Conservation (phyloP, 257 asterid genomes). For the Lycium barbarum region DNA sequence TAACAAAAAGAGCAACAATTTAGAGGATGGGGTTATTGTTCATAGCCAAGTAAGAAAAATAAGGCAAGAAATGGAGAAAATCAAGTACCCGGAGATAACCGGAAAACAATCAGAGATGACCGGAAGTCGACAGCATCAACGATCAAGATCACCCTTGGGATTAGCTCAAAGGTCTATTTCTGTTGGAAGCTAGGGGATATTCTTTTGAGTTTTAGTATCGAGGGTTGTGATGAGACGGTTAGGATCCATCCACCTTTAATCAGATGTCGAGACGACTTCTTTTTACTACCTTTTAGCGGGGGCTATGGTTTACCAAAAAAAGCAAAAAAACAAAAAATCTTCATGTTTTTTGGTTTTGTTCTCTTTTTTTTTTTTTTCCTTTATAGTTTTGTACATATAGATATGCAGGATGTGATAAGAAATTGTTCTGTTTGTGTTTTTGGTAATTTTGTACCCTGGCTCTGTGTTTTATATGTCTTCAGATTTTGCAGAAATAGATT, state of each 20-base stretch:
- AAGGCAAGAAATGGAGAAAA: conserved; percentile 73
- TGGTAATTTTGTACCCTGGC: background rate
- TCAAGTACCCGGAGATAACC: conserved; percentile 60
- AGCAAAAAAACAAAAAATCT: background rate
- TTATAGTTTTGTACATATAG: background rate
- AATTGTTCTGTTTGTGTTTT: background rate
- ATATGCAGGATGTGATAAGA: background rate
- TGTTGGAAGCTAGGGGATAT: conserved; percentile 49
- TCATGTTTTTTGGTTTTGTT: background rate
- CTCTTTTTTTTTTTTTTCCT: background rate
- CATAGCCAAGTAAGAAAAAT: conserved; percentile 76
- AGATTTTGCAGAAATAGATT: background rate
- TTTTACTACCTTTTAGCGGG: background rate
- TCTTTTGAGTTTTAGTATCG: background rate
- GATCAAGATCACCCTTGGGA: conserved; percentile 79
- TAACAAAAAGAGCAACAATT: background rate
- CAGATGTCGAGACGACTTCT: background rate
- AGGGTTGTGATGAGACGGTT: background rate
- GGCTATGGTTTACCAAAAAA: background rate
- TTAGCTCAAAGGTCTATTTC: conserved; percentile 56
- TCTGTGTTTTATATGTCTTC: background rate
- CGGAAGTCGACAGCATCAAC: conserved; percentile 37
- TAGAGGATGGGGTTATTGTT: conserved; percentile 47
- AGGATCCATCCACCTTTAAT: background rate
- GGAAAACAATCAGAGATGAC: conserved; percentile 35